Evolutionary conservation across 1,139 yeast genomes (phyloP), one percentile per base, ranked within the genome.

Genomic region (Hyphopichia fennica): DNA sequence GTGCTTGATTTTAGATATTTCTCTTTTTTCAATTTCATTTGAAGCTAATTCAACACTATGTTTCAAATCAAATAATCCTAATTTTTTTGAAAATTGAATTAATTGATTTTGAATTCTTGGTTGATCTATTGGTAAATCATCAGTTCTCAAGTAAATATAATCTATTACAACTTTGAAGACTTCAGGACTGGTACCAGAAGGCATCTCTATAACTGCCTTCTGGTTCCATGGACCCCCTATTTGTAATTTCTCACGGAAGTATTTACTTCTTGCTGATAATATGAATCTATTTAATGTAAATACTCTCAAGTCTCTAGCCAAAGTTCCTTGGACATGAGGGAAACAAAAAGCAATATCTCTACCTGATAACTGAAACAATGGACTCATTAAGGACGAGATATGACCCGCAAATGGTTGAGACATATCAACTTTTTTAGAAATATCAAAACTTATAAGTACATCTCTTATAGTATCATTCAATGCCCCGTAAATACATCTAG

Each of bases 401-500:
- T 84, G 89, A 3, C 83, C 74, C 1, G 89, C 87, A 66, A 85
- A 87, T 1, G 95, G 93, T 56, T 85, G 87, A n/a, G 73, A 69
- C 14, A 72, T 59, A 56, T 86, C 90, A 7, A 82, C 83, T 0
- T 83, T 80, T 53, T 84, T 86, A 4, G 88, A 77, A 38, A 86
- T 75, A 56, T 84, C 90, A 54, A 75, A 82, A 43, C 81, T 72
- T 16, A 82, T 57, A 43, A 87, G 61, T 22, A 84, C 58, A 41
- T 78, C 75, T 38, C 90, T 62, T 20, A 87, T 87, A 11, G 68
- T 62, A 53, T 84, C 89, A 20, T 77, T 87, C 43, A 87, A 62
- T 0, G 95, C 95, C 2, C 91, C 95, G 55, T 87, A 85, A 2
- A 86, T 72, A 50, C 93, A 86, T 36, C 95, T 71, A 10, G 85